Evolutionary conservation across 2,329 filamentous ascomycete species (phyloP), one percentile per base, ranked within the genome.

Genomic region (Trichoderma sp.): DNA sequence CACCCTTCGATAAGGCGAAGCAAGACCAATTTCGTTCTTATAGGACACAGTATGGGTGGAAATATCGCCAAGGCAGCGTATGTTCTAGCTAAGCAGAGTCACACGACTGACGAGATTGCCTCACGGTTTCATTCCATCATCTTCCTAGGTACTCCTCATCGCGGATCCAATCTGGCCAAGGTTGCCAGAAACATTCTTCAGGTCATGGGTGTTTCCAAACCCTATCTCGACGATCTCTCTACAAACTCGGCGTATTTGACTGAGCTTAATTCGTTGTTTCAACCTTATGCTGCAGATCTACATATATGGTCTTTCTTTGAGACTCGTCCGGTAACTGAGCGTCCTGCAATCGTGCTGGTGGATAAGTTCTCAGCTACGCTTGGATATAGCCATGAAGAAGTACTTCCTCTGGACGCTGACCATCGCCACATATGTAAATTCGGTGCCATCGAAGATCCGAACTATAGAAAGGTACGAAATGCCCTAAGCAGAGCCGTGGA

Each of bases 41-140:
- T 72, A n/a, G 64, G 71, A 11, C 71, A 70, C 24, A 72, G 71
- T 47, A 72, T 72, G 71, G 65, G 71, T 9, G 71, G 71, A 11
- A 43, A 30, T 28, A 47, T 72, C 6, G 58, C 58, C 9, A 72
- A 72, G 65, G 58, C 62, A 26, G 43, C 65, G 1, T 72, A 72
- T 64, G 56, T 72, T 28, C 57, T 72, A 9, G 71, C 60, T 14
- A 32, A 28, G 18, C 57, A 72, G 24, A 30, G 62, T 15, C 24
- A 58, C 15, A 12, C 57, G 7, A 32, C 24, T 28, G 21, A 32
- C 11, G 15, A 57, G 5, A 24, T 72, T 11, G 65, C 65, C 28
- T 21, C 32, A 7, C 65, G 71, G 34, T 56, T 72, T 24, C 65
- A 58, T 47, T 63, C 71, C 3, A 70, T 72, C 12, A 63, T 64